Conservation (phyloP, 2,329 filamentous ascomycete species). For the Penicillium brevicompactum region DNA sequence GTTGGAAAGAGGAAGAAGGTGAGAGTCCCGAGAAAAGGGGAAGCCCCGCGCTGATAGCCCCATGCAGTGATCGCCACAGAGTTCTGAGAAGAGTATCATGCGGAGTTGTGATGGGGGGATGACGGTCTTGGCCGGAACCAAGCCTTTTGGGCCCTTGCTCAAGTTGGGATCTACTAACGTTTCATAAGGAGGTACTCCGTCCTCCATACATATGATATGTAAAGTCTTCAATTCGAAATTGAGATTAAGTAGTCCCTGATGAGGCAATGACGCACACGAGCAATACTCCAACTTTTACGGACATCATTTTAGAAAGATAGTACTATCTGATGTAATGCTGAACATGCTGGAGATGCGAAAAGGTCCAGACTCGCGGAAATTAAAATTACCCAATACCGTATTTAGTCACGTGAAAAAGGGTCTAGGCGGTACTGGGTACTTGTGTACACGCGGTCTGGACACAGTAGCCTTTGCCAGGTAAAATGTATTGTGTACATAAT, state of each 20-base stretch:
- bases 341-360: not conserved
- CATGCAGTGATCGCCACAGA: conserved; percentile 3
- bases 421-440: not conserved
- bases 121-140: conserved; percentile 8
- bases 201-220: not conserved
- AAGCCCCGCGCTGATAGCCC: conserved; percentile 1
- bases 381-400: not conserved
- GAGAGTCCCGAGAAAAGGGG: conserved; percentile 2
- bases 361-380: too few species aligned
- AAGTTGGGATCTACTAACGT: conserved; percentile 4
- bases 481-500: not conserved
- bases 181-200: not conserved
- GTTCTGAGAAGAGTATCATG: conserved; percentile 3
- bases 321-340: not conserved
- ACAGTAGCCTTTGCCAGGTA: not conserved
- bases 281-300: too few species aligned
- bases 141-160: conserved; percentile 8
- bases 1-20: conserved; percentile 1
- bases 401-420: not conserved
- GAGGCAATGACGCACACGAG: too few species aligned
- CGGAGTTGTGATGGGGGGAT: conserved; percentile 5
- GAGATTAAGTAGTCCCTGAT: too few species aligned
- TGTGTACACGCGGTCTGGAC: not conserved
- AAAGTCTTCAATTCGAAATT: not conserved
- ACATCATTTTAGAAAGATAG: too few species aligned